phyloP scores from a whole-genome alignment of 805 yeast species.

The Lipomyces yamanashiensis region DNA sequence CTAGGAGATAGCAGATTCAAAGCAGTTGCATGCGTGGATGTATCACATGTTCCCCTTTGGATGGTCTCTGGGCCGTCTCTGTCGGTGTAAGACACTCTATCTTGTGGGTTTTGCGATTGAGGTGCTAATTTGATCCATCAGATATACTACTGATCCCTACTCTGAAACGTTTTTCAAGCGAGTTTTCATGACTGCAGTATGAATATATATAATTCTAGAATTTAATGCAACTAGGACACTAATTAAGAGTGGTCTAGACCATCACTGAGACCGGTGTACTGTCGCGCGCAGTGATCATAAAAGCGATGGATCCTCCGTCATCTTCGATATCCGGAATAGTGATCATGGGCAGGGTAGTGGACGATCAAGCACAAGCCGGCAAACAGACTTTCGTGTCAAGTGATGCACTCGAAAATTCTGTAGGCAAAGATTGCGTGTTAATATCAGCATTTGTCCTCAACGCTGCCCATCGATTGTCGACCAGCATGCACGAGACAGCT shows the following conservation, averaged over 20 bases:
- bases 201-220: background rate
- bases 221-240: background rate
- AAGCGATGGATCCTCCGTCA: slow-evolving; percentile 4
- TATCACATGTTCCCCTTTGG: slow-evolving; percentile 14
- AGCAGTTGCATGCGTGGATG: slow-evolving; percentile 16
- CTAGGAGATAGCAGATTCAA: slow-evolving; percentile 4
- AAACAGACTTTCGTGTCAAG: background rate
- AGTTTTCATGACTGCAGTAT: slow-evolving; percentile 15
- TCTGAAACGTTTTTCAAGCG: slow-evolving; percentile 15
- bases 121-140: background rate
- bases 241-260: background rate
- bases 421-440: background rate
- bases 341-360: slow-evolving; percentile 9
- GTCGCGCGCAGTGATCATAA: slow-evolving; percentile 15
- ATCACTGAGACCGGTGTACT: slow-evolving; percentile 1
- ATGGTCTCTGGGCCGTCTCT: slow-evolving; percentile 19
- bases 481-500: background rate
- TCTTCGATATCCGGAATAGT: slow-evolving; percentile 4
- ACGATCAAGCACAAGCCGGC: background rate
- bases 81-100: slow-evolving; percentile 10
- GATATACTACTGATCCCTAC: slow-evolving; percentile 18
- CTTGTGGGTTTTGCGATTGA: background rate
- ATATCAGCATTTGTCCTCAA: slow-evolving; percentile 2
- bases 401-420: background rate
- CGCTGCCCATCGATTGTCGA: background rate